A percentile compares a stretch with the other conserved stretches of the same genome.
phyloP scores from a whole-genome alignment of 208 protist genomes.

The Trypanosoma brucei region DNA sequence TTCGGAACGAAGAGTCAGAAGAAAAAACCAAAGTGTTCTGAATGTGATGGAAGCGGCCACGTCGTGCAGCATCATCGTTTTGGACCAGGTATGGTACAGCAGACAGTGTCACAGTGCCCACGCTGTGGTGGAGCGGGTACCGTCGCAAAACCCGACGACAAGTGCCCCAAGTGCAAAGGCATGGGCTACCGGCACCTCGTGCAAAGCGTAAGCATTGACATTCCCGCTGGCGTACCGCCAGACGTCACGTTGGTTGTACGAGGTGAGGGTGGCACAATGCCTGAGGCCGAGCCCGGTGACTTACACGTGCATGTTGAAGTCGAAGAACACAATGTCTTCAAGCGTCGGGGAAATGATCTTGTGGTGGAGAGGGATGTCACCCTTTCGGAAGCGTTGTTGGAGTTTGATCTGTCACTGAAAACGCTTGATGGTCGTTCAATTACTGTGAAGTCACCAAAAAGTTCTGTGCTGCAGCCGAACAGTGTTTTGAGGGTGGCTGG shows the following conservation, averaged over 20 bases:
- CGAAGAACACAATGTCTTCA: slow-evolving; percentile 90
- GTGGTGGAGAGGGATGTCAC: slow-evolving; percentile 88
- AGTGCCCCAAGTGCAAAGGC: slow-evolving; percentile 93
- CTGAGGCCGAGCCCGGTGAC: slow-evolving; percentile 93
- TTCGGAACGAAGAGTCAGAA: slow-evolving; percentile 87
- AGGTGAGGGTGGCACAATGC: slow-evolving; percentile 94
- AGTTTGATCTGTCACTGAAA: slow-evolving; percentile 81
- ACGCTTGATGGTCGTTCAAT: slow-evolving; percentile 90
- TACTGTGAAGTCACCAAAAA: slow-evolving; percentile 58
- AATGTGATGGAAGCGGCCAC: slow-evolving; percentile 93
- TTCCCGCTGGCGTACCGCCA: slow-evolving; percentile 94
- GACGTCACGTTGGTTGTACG: slow-evolving; percentile 94
- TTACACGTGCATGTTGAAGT: slow-evolving; percentile 95
- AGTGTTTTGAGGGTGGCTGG: slow-evolving; percentile 75
- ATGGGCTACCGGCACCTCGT: slow-evolving; percentile 90
- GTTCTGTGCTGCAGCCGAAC: slow-evolving; percentile 64
- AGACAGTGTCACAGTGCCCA: slow-evolving; percentile 90
- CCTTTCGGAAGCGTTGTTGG: slow-evolving; percentile 93
- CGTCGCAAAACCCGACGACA: slow-evolving; percentile 89
- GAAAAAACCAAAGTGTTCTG: slow-evolving; percentile 83
- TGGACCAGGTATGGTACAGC: slow-evolving; percentile 96
- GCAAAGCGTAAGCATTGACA: slow-evolving; percentile 94
- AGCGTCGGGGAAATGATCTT: slow-evolving; percentile 93
- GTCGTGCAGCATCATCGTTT: slow-evolving; percentile 91
- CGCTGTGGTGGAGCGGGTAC: slow-evolving; percentile 92